Evolutionary conservation across 2,329 filamentous ascomycete species (phyloP).

Genomic region (Scortechinia acanthostroma): DNA sequence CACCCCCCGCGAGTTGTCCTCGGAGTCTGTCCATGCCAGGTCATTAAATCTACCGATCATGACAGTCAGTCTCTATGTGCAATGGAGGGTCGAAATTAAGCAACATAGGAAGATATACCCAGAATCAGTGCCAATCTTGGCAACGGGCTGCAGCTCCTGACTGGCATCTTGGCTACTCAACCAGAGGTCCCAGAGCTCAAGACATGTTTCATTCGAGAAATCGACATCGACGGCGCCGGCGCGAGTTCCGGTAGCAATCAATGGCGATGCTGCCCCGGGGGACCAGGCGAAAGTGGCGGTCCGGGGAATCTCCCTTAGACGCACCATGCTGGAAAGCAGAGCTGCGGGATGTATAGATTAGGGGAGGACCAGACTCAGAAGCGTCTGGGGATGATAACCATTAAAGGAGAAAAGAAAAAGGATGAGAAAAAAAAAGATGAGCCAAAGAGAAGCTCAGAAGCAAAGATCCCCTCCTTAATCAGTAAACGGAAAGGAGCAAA

Average conservation of each 20-base stretch:
- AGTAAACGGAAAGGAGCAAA: too few species aligned
- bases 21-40: slow-evolving; percentile 83
- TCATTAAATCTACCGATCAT: slow-evolving; percentile 75
- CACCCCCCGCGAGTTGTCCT: slow-evolving; percentile 74
- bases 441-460: too few species aligned
- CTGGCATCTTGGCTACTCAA: slow-evolving; percentile 71
- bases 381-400: too few species aligned
- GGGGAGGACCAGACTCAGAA: slow-evolving; percentile 6
- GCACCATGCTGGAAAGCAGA: slow-evolving; percentile 65
- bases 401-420: background rate
- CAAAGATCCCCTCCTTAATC: too few species aligned
- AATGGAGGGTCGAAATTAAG: slow-evolving; percentile 11
- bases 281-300: slow-evolving; percentile 98
- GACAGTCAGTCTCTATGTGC: slow-evolving; percentile 2
- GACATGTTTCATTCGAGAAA: slow-evolving; percentile 92
- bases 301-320: slow-evolving; percentile 89
- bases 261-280: slow-evolving; percentile 68
- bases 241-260: slow-evolving; percentile 87
- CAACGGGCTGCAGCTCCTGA: slow-evolving; percentile 78
- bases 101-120: slow-evolving; percentile 65
- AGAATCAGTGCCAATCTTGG: slow-evolving; percentile 78
- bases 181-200: slow-evolving; percentile 91
- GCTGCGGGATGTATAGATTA: slow-evolving; percentile 4
- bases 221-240: slow-evolving; percentile 93
- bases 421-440: background rate